Conservation (phyloP, 805 yeast species). For the Teunomyces aglyptinius region DNA sequence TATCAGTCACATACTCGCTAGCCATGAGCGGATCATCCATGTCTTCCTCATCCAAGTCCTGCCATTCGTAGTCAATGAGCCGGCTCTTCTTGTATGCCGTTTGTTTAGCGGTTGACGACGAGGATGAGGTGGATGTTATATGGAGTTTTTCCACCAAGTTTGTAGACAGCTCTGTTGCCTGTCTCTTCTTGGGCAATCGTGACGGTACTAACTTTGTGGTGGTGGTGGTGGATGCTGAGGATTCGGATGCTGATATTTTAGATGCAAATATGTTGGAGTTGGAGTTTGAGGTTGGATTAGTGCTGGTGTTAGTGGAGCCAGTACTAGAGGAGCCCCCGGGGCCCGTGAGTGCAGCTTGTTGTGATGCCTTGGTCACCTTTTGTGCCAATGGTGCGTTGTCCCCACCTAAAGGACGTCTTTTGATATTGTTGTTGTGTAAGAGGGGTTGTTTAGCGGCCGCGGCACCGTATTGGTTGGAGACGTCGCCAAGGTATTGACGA, state of each 20-base stretch:
- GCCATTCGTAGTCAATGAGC: slow-evolving; percentile 55
- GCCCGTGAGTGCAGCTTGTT: slow-evolving; percentile 3
- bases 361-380: slow-evolving; percentile 5
- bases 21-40: slow-evolving; percentile 80
- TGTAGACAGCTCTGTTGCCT: slow-evolving; percentile 55
- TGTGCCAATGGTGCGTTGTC: slow-evolving; percentile 31
- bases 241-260: slow-evolving; percentile 2
- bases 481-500: slow-evolving; percentile 37
- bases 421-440: slow-evolving; percentile 7
- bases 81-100: slow-evolving; percentile 35
- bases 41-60: slow-evolving; percentile 71
- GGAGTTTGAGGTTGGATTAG: slow-evolving; percentile 3
- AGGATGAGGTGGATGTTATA: slow-evolving; percentile 10
- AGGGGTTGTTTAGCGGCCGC: slow-evolving; percentile 1
- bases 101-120: slow-evolving; percentile 4
- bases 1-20: slow-evolving; percentile 85
- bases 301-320: slow-evolving; percentile 6
- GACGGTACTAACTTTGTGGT: slow-evolving; percentile 21
- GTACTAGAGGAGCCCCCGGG: slow-evolving; percentile 2
- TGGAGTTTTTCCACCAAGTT: slow-evolving; percentile 38
- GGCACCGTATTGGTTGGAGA: slow-evolving; percentile 28
- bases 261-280: slow-evolving; percentile 3
- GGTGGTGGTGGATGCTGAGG: slow-evolving; percentile 7
- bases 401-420: slow-evolving; percentile 36
- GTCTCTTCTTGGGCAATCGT: slow-evolving; percentile 48